Evolutionary conservation across 352 stramenopile species (phyloP), one percentile per base, ranked within the genome.

Genomic region (Phytophthora fragariae): DNA sequence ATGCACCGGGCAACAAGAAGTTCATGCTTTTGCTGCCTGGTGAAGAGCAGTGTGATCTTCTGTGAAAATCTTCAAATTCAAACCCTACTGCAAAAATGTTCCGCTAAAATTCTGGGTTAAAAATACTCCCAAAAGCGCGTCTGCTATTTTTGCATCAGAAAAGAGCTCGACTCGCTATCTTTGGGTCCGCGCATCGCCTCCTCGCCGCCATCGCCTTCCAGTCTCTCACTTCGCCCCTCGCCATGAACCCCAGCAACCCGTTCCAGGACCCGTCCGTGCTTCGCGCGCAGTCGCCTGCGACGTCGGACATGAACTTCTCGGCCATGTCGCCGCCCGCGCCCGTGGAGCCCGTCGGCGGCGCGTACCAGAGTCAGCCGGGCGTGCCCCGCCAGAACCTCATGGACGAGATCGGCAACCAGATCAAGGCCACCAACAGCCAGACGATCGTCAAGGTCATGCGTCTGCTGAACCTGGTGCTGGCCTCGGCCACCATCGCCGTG

Each of bases 391-490:
- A 81, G 61, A 95, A 95, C 68, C 83, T 96, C 47, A 96, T 96
- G 86, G 86, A 96, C 63, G 88, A 95, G 68, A 91, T 96, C 47
- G 84, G 88, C 60, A 72, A 73, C 33, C 90, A 86, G 27, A 96
- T 96, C 78, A 94, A 94, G 72, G 76, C 88, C 53, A 94, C 88
- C 52, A 93, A 94, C 73, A 89, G 81, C 68, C 83, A 89, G 59
- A 94, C 86, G 56, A 95, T 96, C 62, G 62, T 96, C 58, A 82
- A 84, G 27, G 67, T 95, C 24, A 96, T 96, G 90, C 85, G 89
- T 35, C 80, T 81, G 9, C 62, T 92, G 11, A 96, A 96, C 68
- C 59, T 96, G 56, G 68, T 94, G 44, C 84, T 96, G 50, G 90
- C 86, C n/a, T 75, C 85, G 9, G 73, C 77, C 37, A 96, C 90